These are phyloP conservation scores for Glycine tomentella DNA, from an alignment of 306 rosid species.

Conservation along the genomic window DNA sequence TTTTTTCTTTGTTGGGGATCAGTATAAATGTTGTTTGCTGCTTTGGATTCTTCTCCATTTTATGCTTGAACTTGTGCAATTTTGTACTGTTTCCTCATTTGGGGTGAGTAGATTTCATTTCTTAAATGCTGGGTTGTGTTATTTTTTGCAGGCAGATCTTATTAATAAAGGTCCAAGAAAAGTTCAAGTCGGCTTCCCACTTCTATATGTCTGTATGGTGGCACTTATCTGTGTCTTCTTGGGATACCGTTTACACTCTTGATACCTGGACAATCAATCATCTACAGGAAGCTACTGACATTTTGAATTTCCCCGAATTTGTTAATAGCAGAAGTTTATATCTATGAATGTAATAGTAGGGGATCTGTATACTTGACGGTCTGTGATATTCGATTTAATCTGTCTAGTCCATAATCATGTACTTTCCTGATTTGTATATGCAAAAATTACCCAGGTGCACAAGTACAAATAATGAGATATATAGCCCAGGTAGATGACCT, in stretches of 20 bases:
- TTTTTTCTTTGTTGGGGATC: conserved; percentile 14
- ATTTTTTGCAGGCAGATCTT: conserved; percentile 66
- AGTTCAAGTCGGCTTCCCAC: conserved; percentile 81
- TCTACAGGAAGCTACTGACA: conserved; percentile 44
- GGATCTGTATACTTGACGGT: conserved; percentile 41
- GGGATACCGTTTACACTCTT: conserved; percentile 71
- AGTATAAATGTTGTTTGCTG: conserved; percentile 9
- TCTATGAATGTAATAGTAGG: conserved; percentile 31
- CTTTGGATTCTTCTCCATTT: conserved; percentile 12
- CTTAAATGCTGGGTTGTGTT: conserved; percentile 17
- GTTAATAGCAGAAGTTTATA: conserved; percentile 41
- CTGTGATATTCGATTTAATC: conserved; percentile 37
- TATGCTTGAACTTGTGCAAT: conserved; percentile 30
- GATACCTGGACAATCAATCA: conserved; percentile 41
- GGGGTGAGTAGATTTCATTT: conserved; percentile 31
- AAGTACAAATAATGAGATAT: conserved; percentile 39
- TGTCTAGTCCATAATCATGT: conserved; percentile 32
- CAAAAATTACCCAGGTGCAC: conserved; percentile 49
- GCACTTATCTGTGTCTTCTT: conserved; percentile 66
- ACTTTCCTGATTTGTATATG: conserved; percentile 44
- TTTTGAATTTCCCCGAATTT: conserved; percentile 42
- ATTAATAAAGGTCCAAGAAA: conserved; percentile 55
- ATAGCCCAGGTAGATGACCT: conserved; percentile 35
- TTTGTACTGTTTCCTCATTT: neutral
- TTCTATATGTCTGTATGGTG: conserved; percentile 82